Evolutionary conservation across 768 basidiomycete species (phyloP), one percentile per base, ranked within the genome.

Genomic region (Boletales sp.): DNA sequence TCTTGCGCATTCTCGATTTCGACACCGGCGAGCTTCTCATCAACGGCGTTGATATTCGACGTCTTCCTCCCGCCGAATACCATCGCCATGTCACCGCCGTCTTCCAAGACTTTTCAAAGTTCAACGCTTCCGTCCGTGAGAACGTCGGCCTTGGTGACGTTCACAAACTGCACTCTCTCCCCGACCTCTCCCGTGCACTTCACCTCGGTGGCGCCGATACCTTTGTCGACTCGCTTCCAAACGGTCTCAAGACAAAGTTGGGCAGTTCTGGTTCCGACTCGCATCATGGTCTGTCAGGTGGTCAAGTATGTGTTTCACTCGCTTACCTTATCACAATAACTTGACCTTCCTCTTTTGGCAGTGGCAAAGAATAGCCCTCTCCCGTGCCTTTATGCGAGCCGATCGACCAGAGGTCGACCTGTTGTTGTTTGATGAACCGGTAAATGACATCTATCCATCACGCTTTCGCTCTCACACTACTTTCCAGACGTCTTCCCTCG

Each of bases 341-440:
- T 4, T 33, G 17, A 4, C 21, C 30, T 25, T 41, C 13, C 15
- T 31, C 9, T 51, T 50, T 55, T 60, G 55, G 32, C 62, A 91
- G 87, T 92, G 90, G 90, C 90, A 92, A 70, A 74, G 87, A 57
- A 80, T 94, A 49, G 90, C 92, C 15, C 78, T 94, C 43, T 87
- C 90, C 41, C 79, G 92, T 42, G 87, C 90, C 14, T 93, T 94
- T 60, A 90, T 93, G 86, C 76, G 90, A 52, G 86, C 87, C 42
- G 78, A 74, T 59, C 81, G 79, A 61, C 87, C 81, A 18, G 82
- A 84, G 55, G 80, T 89, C 21, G 88, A 93, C 67, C 70, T 94
- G 13, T 72, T 94, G 31, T 68, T 94, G 37, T 87, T 94, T 61
- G 92, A 94, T 65, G 89, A 92, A 71, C 88, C 90, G 46, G 86